phyloP scores from a whole-genome alignment of 2,329 filamentous ascomycete species.

The Dothidotthia symphoricarpi region DNA sequence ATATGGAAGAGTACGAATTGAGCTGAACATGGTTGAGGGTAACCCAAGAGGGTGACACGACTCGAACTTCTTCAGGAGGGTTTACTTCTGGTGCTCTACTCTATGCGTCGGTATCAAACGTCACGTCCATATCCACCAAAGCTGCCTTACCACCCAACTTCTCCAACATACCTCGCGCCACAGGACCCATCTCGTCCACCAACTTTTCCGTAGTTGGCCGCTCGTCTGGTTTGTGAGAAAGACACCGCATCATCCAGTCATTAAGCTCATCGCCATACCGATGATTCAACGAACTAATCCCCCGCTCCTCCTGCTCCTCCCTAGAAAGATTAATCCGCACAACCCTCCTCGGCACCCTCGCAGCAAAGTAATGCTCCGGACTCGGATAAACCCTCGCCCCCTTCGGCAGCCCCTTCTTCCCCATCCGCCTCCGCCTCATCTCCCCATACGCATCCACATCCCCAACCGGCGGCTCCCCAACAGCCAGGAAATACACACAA shows the following conservation, averaged over 20 bases:
- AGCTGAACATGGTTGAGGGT: no score
- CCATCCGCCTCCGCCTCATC: no score
- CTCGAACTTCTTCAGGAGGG: no score
- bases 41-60: no score
- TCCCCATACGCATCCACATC: conserved; percentile 2
- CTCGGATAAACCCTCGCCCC: conserved; percentile 4
- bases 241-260: conserved; percentile 24
- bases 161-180: conserved; percentile 14
- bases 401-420: conserved; percentile 1
- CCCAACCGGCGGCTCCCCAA: conserved; percentile 16
- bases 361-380: conserved; percentile 13
- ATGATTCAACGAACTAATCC: conserved; percentile 6
- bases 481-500: conserved; percentile 30
- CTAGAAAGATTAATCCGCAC: conserved; percentile 24
- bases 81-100: no score
- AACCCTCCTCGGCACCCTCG: conserved; percentile 18
- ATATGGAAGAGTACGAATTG: conserved; percentile 61
- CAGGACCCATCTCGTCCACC: conserved; percentile 12
- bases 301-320: conserved; percentile 9
- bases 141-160: conserved; percentile 16
- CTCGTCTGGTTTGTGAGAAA: conserved; percentile 5
- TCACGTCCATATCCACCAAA: conserved; percentile 21
- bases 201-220: conserved; percentile 13
- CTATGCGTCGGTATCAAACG: no score
- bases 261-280: conserved; percentile 29